Conservation (phyloP, 2,329 filamentous ascomycete genomes). For the Metarhizium album region DNA sequence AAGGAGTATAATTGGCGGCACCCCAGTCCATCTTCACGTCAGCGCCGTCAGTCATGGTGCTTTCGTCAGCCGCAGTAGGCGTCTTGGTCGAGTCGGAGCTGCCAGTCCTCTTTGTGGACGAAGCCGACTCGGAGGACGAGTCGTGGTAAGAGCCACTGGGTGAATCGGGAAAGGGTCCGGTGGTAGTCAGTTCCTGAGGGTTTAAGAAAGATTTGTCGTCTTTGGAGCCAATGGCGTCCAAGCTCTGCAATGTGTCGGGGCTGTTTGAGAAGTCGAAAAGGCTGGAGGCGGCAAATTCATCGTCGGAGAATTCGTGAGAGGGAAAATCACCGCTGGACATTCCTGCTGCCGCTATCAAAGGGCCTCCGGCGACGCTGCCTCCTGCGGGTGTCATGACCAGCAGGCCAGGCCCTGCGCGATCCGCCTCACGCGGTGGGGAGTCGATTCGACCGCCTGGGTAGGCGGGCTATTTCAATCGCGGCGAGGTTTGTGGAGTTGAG, state of each 20-base stretch:
- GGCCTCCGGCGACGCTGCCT: constrained; percentile 23
- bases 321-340: constrained; percentile 26
- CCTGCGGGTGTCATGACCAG: constrained; percentile 26
- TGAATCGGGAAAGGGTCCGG: constrained; percentile 30
- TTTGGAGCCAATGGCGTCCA: constrained; percentile 19
- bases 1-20: constrained; percentile 19
- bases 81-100: constrained; percentile 36
- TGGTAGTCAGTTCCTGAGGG: constrained; percentile 22
- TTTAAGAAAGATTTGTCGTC: constrained; percentile 22
- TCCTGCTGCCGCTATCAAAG: constrained; percentile 27
- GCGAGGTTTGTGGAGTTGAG: not conserved
- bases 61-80: constrained; percentile 28
- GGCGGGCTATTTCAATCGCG: not conserved
- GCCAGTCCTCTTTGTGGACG: constrained; percentile 34
- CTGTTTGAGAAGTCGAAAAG: constrained; percentile 26
- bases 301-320: constrained; percentile 28
- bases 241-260: constrained; percentile 25
- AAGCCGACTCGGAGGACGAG: constrained; percentile 41
- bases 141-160: constrained; percentile 34
- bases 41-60: constrained; percentile 31
- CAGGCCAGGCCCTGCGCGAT: constrained; percentile 11
- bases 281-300: constrained; percentile 22
- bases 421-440: constrained; percentile 7
- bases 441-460: not conserved
- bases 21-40: constrained; percentile 34